These are phyloP conservation scores for Xylariomycetidae sp. DNA, from an alignment of 2,329 filamentous ascomycete genomes.

Conservation along the genomic window DNA sequence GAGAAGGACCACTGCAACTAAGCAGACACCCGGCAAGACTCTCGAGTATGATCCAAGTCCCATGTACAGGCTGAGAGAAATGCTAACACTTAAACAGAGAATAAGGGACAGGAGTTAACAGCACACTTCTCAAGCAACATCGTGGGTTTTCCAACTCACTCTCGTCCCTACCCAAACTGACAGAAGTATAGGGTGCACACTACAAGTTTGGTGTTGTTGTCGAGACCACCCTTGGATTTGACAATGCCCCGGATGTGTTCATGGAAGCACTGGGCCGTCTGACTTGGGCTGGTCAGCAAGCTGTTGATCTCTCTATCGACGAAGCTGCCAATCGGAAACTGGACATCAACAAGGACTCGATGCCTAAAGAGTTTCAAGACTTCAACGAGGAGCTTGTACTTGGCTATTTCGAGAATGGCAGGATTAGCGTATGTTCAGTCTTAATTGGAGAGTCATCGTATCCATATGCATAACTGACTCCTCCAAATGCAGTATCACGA, in stretches of 20 bases:
- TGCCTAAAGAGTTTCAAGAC: constrained; percentile 26
- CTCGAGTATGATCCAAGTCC: too few relatives aligned
- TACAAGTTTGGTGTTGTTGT: constrained; percentile 61
- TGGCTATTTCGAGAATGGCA: constrained; percentile 55
- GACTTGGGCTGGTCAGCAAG: constrained; percentile 45
- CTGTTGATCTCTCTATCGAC: constrained; percentile 27
- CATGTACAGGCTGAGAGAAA: too few relatives aligned
- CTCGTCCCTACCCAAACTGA: too few relatives aligned
- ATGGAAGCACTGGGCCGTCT: constrained; percentile 44
- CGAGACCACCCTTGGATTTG: constrained; percentile 39
- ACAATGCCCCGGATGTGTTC: constrained; percentile 41
- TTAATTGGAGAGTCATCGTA: too few relatives aligned
- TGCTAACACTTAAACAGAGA: too few relatives aligned
- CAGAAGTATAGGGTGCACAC: constrained; percentile 44
- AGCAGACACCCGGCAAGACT: constrained; percentile 33
- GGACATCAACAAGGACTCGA: constrained; percentile 7
- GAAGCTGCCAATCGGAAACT: constrained; percentile 6
- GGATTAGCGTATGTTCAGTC: constrained; percentile 42
- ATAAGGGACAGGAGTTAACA: constrained; percentile 43
- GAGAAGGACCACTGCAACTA: constrained; percentile 36
- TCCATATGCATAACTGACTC: too few relatives aligned
- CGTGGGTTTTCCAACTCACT: constrained; percentile 25
- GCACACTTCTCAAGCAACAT: constrained; percentile 50
- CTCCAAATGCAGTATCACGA: constrained; percentile 55
- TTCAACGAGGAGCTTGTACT: constrained; percentile 61